A percentile compares a stretch with the other conserved stretches of the same genome.
Evolutionary conservation across 192 early-diverging fungal genomes (phyloP).

Genomic region (Linnemannia hyalina): DNA sequence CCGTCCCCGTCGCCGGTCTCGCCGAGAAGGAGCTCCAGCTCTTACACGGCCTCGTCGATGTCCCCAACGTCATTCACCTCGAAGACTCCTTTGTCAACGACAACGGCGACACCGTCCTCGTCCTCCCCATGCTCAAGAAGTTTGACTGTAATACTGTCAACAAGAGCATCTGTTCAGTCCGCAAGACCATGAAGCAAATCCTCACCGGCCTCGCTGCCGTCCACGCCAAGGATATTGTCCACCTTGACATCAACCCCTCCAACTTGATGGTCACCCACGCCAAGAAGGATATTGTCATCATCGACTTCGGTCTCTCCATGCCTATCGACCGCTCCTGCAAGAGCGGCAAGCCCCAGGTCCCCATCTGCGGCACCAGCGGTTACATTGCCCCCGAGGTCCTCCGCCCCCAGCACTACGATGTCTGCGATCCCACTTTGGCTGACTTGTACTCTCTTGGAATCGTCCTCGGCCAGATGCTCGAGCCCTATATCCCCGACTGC

Average conservation of each 20-base stretch:
- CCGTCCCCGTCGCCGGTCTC: slow-evolving; percentile 65
- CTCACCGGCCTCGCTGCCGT: slow-evolving; percentile 70
- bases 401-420: slow-evolving; percentile 30
- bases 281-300: slow-evolving; percentile 72
- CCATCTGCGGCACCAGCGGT: slow-evolving; percentile 75
- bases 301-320: slow-evolving; percentile 81
- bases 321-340: slow-evolving; percentile 40
- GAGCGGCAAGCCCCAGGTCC: slow-evolving; percentile 26
- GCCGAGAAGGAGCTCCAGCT: slow-evolving; percentile 71
- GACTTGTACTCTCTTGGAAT: slow-evolving; percentile 82
- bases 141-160: slow-evolving; percentile 61
- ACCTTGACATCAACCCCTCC: slow-evolving; percentile 76
- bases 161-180: slow-evolving; percentile 65
- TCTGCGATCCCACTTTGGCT: slow-evolving; percentile 58
- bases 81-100: slow-evolving; percentile 75
- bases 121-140: slow-evolving; percentile 71
- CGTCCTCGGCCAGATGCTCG: slow-evolving; percentile 84
- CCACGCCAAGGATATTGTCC: slow-evolving; percentile 73
- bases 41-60: slow-evolving; percentile 59
- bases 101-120: slow-evolving; percentile 69
- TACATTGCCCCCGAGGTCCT: slow-evolving; percentile 81
- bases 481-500: slow-evolving; percentile 75
- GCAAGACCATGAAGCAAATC: slow-evolving; percentile 62
- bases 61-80: slow-evolving; percentile 68
- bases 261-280: slow-evolving; percentile 68